Conservation (phyloP, 1,139 yeast genomes). For the Yamadazyma siamensis region DNA sequence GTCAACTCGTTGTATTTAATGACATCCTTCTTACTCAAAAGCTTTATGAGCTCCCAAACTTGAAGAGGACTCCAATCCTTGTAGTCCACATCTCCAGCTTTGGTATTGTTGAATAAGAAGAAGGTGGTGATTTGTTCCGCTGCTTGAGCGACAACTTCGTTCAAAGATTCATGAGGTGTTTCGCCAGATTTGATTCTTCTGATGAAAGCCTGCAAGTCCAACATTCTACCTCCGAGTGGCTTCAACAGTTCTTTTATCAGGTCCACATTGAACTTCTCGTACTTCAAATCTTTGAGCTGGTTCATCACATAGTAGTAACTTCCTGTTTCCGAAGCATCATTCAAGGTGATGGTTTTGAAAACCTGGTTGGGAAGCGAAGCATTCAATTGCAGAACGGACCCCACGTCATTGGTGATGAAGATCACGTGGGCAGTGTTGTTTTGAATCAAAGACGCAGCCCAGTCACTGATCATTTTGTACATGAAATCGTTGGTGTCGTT, state of each 20-base stretch:
- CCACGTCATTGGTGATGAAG: constrained; percentile 80
- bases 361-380: constrained; percentile 83
- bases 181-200: constrained; percentile 89
- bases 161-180: constrained; percentile 67
- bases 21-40: constrained; percentile 47
- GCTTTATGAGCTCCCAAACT: constrained; percentile 80
- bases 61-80: constrained; percentile 72
- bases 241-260: constrained; percentile 39
- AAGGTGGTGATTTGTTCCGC: constrained; percentile 86
- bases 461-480: constrained; percentile 77
- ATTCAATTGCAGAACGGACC: constrained; percentile 64
- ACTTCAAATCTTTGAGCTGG: constrained; percentile 41
- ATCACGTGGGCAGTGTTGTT: constrained; percentile 87
- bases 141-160: constrained; percentile 79
- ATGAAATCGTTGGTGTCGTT: constrained; percentile 51
- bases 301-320: constrained; percentile 69
- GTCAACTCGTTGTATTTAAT: constrained; percentile 52
- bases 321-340: constrained; percentile 75
- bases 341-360: constrained; percentile 67
- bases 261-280: constrained; percentile 39
- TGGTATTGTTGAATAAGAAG: constrained; percentile 47
- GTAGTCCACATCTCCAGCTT: constrained; percentile 18
- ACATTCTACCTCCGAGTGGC: constrained; percentile 92
- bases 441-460: constrained; percentile 79
- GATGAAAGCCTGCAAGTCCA: constrained; percentile 86